A percentile compares a stretch with the other conserved stretches of the same genome.
Evolutionary conservation across 148 eudicot genomes (phyloP).

Genomic region (Cornus suecica): DNA sequence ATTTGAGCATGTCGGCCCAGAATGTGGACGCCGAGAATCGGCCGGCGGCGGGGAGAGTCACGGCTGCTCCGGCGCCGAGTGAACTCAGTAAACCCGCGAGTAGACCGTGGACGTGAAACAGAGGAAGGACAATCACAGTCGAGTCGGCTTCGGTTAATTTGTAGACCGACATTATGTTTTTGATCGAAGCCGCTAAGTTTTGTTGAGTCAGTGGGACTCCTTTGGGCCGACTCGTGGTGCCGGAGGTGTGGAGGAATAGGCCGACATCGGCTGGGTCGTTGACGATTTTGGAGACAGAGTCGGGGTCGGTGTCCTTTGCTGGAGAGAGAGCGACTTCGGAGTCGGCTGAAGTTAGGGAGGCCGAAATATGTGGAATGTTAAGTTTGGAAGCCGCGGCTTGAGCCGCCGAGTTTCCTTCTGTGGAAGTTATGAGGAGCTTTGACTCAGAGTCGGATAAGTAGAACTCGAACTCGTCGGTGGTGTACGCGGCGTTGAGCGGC

Average conservation of each 20-base stretch:
- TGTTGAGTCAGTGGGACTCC: constrained; percentile 86
- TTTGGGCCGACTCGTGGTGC: constrained; percentile 94
- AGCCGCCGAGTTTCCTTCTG: constrained; percentile 63
- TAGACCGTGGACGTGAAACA: constrained; percentile 90
- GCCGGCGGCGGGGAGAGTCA: constrained; percentile 72
- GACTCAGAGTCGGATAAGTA: constrained; percentile 89
- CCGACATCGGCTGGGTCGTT: constrained; percentile 75
- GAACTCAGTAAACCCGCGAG: constrained; percentile 70
- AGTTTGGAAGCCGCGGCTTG: constrained; percentile 61
- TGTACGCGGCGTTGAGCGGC: constrained; percentile 84
- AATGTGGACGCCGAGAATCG: constrained; percentile 85
- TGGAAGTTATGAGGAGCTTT: constrained; percentile 61
- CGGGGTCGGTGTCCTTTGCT: constrained; percentile 18
- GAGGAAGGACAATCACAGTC: constrained; percentile 79
- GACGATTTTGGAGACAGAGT: constrained; percentile 16
- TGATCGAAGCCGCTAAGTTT: constrained; percentile 62
- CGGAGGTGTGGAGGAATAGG: constrained; percentile 94
- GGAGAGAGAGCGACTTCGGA: constrained; percentile 37
- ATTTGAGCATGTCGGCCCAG: constrained; percentile 73
- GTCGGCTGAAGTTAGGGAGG: constrained; percentile 30
- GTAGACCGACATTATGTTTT: constrained; percentile 68
- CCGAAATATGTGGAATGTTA: constrained; percentile 55
- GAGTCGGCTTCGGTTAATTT: constrained; percentile 73
- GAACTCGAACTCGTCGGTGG: constrained; percentile 84
- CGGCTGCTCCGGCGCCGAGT: constrained; percentile 73